A percentile compares a stretch with the other conserved stretches of the same genome.
Conservation (phyloP, 768 basidiomycete genomes). For the Ramaria sp. region DNA sequence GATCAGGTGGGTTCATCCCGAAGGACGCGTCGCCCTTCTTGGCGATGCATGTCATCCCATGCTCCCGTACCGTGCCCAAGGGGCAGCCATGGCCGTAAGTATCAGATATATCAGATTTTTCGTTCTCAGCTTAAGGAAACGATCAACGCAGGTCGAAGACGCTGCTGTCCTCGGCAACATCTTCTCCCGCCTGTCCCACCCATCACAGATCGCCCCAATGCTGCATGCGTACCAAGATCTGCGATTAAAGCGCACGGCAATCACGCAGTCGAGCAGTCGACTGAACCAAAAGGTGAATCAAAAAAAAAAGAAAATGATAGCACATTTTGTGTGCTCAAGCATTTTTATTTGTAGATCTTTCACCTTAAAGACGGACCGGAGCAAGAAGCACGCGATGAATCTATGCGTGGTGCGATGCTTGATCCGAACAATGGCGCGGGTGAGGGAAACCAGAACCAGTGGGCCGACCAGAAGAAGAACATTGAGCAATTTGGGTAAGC, state of each 20-base stretch:
- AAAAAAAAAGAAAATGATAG: neutral
- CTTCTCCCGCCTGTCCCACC: slow-evolving; percentile 33
- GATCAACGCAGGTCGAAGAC: slow-evolving; percentile 28
- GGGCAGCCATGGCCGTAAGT: slow-evolving; percentile 33
- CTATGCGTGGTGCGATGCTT: slow-evolving; percentile 38
- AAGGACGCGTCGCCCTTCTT: slow-evolving; percentile 32
- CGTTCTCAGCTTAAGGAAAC: too few species aligned
- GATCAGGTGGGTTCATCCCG: slow-evolving; percentile 31
- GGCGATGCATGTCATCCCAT: slow-evolving; percentile 52
- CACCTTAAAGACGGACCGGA: slow-evolving; percentile 44
- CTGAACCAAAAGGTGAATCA: slow-evolving; percentile 28
- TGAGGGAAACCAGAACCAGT: slow-evolving; percentile 38
- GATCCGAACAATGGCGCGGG: slow-evolving; percentile 13
- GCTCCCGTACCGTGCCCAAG: slow-evolving; percentile 46
- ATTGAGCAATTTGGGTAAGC: slow-evolving; percentile 27
- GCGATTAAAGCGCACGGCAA: slow-evolving; percentile 37
- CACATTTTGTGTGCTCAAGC: neutral
- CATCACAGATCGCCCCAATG: slow-evolving; percentile 31
- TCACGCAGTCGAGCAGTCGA: slow-evolving; percentile 37
- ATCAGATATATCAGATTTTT: neutral
- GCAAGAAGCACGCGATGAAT: slow-evolving; percentile 37
- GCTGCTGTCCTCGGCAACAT: slow-evolving; percentile 36
- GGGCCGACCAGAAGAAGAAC: slow-evolving; percentile 46
- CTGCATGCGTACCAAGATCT: slow-evolving; percentile 42
- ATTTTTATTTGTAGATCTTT: slow-evolving; percentile 34